Conservation (phyloP, 176 grass and related monocot species). For the Paspalum notatum region DNA sequence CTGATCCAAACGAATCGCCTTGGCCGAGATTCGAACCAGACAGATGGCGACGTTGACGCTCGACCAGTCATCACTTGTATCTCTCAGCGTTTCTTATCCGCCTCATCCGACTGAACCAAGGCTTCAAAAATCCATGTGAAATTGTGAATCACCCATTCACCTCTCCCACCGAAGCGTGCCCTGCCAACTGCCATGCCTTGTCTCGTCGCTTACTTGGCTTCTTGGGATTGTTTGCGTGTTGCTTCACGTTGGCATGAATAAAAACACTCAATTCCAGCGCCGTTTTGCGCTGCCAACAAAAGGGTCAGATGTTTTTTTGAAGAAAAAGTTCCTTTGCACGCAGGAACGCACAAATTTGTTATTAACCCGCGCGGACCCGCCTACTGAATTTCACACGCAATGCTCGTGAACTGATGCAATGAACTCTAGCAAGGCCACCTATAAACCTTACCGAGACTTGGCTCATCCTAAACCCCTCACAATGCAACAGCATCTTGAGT, state of each 20-base stretch:
- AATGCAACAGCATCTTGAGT: neutral
- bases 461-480: neutral
- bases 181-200: neutral
- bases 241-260: neutral
- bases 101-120: neutral
- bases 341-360: neutral
- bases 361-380: neutral
- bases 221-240: neutral
- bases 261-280: neutral
- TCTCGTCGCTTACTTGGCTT: neutral
- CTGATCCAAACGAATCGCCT: neutral
- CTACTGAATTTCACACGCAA: neutral
- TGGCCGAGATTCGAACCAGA: neutral
- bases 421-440: neutral
- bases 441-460: neutral
- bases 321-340: neutral
- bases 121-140: neutral
- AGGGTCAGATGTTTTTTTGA: neutral
- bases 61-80: neutral
- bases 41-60: neutral
- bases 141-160: too few relatives aligned
- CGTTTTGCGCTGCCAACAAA: neutral
- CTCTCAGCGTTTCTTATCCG: slow-evolving; percentile 15
- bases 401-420: neutral
- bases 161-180: neutral